Evolutionary conservation across 805 yeast species (phyloP).

Genomic region (Jamesozyma lodderae): DNA sequence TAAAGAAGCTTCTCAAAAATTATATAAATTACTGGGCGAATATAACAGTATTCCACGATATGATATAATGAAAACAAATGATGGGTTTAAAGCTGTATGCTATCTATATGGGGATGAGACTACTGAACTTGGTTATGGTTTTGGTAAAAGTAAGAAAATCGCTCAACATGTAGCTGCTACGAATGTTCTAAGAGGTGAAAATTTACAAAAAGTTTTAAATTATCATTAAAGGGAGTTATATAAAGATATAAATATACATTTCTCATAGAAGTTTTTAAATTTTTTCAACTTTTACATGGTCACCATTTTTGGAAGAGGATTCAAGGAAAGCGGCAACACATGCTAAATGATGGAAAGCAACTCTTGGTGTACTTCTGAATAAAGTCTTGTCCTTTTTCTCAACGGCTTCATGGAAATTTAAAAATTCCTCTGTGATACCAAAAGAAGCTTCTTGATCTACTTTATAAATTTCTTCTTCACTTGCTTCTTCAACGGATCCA

Average conservation of each 20-base stretch:
- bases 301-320: constrained; percentile 50
- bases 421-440: constrained; percentile 49
- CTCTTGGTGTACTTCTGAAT: constrained; percentile 55
- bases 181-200: constrained; percentile 4
- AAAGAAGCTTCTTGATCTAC: constrained; percentile 38
- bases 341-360: constrained; percentile 88
- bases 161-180: constrained; percentile 14
- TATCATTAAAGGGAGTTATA: background rate
- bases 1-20: constrained; percentile 5
- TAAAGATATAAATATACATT: background rate
- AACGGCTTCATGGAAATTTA: constrained; percentile 54
- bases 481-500: constrained; percentile 20
- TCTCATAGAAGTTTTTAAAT: background rate
- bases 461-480: constrained; percentile 28
- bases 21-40: constrained; percentile 6
- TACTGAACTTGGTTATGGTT: constrained; percentile 9
- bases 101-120: constrained; percentile 5
- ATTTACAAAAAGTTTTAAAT: background rate
- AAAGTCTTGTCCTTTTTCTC: constrained; percentile 48
- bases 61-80: background rate
- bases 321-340: constrained; percentile 78
- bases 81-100: constrained; percentile 9
- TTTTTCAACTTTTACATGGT: constrained; percentile 38
- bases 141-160: constrained; percentile 11
- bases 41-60: constrained; percentile 1